phyloP scores from a whole-genome alignment of 306 rosid genomes.

The Begonia fuchsioides region DNA sequence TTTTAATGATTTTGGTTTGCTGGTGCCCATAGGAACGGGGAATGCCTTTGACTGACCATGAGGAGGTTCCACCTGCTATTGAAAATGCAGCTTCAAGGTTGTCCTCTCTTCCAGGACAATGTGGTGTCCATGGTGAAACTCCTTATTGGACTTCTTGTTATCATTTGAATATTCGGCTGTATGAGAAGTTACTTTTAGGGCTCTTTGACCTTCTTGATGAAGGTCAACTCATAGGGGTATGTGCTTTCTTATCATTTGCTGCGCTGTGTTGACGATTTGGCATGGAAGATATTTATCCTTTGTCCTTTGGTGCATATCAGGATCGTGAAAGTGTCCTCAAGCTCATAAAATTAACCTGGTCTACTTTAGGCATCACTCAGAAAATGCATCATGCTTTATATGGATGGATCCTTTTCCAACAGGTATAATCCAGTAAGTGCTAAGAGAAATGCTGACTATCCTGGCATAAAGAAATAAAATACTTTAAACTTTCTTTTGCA shows the following conservation, averaged over 20 bases:
- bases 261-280: not conserved
- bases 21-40: conserved; percentile 27
- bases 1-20: conserved; percentile 1
- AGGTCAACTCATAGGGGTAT: conserved; percentile 31
- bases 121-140: conserved; percentile 22
- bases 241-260: conserved; percentile 7
- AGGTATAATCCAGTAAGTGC: conserved; percentile 18
- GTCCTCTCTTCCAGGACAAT: conserved; percentile 28
- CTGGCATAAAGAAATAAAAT: too few species aligned
- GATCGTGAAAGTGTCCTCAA: conserved; percentile 28
- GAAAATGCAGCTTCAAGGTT: conserved; percentile 21
- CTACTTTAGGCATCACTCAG: conserved; percentile 33
- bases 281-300: conserved; percentile 7
- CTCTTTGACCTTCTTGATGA: conserved; percentile 35
- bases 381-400: conserved; percentile 27
- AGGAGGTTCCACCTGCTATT: conserved; percentile 23
- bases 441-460: too few species aligned
- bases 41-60: conserved; percentile 27
- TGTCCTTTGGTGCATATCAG: conserved; percentile 13
- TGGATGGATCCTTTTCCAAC: conserved; percentile 49
- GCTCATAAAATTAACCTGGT: conserved; percentile 35
- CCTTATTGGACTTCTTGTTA: conserved; percentile 33
- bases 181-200: conserved; percentile 34
- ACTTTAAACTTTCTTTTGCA: too few species aligned
- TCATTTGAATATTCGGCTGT: conserved; percentile 34